Conservation (phyloP, 768 basidiomycete species). For the Udeniomyces megalosporus region DNA sequence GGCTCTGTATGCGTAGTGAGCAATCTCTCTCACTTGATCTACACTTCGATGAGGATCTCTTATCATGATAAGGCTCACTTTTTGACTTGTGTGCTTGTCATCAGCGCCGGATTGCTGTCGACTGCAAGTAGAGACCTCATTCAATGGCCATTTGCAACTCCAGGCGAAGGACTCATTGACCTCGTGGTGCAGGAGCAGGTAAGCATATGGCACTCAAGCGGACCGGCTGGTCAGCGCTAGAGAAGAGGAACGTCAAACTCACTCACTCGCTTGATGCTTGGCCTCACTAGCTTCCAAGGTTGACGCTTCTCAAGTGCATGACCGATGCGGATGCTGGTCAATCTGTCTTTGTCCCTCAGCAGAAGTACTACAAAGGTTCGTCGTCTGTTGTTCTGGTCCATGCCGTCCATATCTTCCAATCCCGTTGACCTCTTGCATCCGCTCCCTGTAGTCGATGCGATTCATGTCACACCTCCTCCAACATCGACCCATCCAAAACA, state of each 20-base stretch:
- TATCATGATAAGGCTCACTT: constrained; percentile 22
- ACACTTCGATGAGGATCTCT: neutral
- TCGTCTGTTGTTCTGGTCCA: neutral
- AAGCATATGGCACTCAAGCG: neutral
- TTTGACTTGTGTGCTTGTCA: constrained; percentile 21
- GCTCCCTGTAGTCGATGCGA: neutral
- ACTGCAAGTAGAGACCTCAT: constrained; percentile 24
- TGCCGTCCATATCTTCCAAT: neutral
- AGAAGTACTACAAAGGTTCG: constrained; percentile 3
- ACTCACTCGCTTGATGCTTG: too few relatives aligned
- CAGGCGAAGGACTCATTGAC: constrained; percentile 27
- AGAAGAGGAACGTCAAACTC: too few relatives aligned
- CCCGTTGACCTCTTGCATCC: too few relatives aligned
- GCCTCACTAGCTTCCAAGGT: neutral
- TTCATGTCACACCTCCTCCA: neutral
- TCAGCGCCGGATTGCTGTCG: constrained; percentile 18
- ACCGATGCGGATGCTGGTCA: neutral
- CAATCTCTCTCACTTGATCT: neutral
- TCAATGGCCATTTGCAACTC: constrained; percentile 26
- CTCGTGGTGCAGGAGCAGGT: constrained; percentile 24
- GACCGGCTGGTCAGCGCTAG: too few relatives aligned
- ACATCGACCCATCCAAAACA: too few relatives aligned
- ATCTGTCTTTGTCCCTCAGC: neutral
- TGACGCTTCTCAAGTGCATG: neutral
- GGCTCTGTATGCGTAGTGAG: constrained; percentile 13